Evolutionary conservation across 352 stramenopile species (phyloP), one percentile per base, ranked within the genome.

Genomic region (Pythium aristosporum): DNA sequence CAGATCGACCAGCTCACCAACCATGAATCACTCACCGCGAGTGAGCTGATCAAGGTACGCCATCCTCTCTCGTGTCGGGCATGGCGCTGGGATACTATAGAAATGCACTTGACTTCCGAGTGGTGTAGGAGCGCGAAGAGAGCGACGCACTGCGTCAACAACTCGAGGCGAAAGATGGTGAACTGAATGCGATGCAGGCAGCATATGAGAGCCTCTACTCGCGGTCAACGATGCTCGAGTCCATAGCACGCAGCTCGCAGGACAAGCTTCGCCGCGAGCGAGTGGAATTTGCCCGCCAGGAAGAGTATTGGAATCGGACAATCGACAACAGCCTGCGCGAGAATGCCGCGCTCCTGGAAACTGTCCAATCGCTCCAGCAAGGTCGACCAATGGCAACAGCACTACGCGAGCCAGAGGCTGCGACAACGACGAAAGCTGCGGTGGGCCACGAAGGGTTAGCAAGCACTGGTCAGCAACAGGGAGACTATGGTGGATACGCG

Each of bases 261-360:
- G 76, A 85, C 28, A 88, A 85, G 32, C 47, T 91, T 5, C 69
- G 67, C 23, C 76, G 69, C 34, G 82, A 91, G 25, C 76, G 80
- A 5, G 68, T 57, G 5, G 80, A 88, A 46, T 73, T 79, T 30
- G 65, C 47, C 1, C 73, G 69, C 10, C 79, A 82, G 36, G 80
- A 88, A 69, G 73, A 81, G 23, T 61, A 62, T 10, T 69, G 85
- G 69, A 71, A 80, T 18, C 57, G 73, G 30, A 77, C 79, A 15
- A 72, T 91, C 23, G 69, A 83, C 30, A 56, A 54, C 20, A 79
- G 70, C 21, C 58, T 89, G 11, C 72, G 78, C 23, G 73, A 88
- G 47, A 89, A 91, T 52, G 68, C 63, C 5, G 63, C 52, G 8
- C 67, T 89, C 1, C 65, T 88, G 15, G 49, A 77, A 23, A 69